Percentiles rank a stretch among this genome's conserved stretches.
These are phyloP conservation scores for Amanita brunnescens DNA, from an alignment of 768 basidiomycete species.

Conservation along the genomic window DNA sequence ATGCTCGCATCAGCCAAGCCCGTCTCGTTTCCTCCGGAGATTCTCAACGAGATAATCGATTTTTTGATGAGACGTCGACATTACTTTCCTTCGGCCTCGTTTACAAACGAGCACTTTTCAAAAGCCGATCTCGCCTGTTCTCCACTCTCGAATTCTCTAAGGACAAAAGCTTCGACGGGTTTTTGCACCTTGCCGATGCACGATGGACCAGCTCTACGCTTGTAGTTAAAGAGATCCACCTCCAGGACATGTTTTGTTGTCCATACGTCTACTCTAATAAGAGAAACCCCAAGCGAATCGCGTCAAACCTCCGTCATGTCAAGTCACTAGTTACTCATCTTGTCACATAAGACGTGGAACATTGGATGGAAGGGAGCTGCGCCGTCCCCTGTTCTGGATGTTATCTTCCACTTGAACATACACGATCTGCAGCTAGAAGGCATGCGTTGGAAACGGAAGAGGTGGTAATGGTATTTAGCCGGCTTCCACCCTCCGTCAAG, in stretches of 20 bases:
- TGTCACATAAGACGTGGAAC: background rate
- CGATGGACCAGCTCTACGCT: background rate
- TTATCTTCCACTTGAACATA: background rate
- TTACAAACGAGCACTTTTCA: background rate
- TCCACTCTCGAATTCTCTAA: background rate
- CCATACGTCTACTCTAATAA: background rate
- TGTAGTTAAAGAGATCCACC: background rate
- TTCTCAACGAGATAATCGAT: background rate
- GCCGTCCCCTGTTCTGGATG: background rate
- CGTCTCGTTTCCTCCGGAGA: background rate
- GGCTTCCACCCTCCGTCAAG: background rate
- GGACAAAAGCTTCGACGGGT: background rate
- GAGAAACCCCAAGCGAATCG: background rate
- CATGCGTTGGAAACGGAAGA: background rate
- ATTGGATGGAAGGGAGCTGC: background rate
- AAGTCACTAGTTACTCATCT: background rate
- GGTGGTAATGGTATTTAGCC: background rate
- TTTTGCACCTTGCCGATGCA: background rate
- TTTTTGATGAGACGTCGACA: too few relatives aligned
- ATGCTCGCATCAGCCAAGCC: too few relatives aligned
- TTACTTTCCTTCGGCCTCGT: conserved; percentile 1
- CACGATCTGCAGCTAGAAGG: background rate
- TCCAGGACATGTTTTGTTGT: background rate
- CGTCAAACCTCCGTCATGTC: background rate
- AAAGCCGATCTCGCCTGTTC: background rate